Conservation (phyloP, 805 yeast genomes). For the Kuraishia borneana region DNA sequence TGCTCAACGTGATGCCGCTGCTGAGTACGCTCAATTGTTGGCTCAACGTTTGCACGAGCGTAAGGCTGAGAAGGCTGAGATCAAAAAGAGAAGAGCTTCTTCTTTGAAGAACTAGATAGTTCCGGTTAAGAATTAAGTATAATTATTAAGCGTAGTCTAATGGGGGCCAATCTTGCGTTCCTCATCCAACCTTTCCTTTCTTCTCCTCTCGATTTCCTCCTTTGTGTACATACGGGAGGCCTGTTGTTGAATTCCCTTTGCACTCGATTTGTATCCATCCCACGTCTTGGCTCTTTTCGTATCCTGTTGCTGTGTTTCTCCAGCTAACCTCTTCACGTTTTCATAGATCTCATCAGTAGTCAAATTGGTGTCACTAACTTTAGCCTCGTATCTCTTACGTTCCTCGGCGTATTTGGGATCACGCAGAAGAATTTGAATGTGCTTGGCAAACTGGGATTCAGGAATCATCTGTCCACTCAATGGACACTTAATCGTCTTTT, state of each 20-base stretch:
- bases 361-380: conserved; percentile 29
- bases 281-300: conserved; percentile 19
- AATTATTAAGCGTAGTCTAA: not conserved
- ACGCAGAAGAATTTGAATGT: conserved; percentile 54
- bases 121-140: not conserved
- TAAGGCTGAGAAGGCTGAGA: conserved; percentile 97
- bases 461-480: conserved; percentile 62
- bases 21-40: conserved; percentile 97
- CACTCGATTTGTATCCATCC: conserved; percentile 22
- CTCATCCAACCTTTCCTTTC: conserved; percentile 8
- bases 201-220: conserved; percentile 13
- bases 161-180: conserved; percentile 11
- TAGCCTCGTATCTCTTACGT: conserved; percentile 46
- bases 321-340: conserved; percentile 37
- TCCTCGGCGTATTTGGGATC: conserved; percentile 75
- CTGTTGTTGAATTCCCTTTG: conserved; percentile 10
- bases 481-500: conserved; percentile 57
- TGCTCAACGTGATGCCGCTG: conserved; percentile 99
- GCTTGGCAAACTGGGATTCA: conserved; percentile 59
- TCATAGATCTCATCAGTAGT: conserved; percentile 49
- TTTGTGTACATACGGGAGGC: conserved; percentile 9
- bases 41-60: conserved; percentile 98
- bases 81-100: conserved; percentile 99
- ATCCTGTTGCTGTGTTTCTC: conserved; percentile 4
- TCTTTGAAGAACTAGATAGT: conserved; percentile 79